A percentile compares a stretch with the other conserved stretches of the same genome.
Conservation (phyloP, 306 rosid genomes). For the Chamaecrista fasciculata region DNA sequence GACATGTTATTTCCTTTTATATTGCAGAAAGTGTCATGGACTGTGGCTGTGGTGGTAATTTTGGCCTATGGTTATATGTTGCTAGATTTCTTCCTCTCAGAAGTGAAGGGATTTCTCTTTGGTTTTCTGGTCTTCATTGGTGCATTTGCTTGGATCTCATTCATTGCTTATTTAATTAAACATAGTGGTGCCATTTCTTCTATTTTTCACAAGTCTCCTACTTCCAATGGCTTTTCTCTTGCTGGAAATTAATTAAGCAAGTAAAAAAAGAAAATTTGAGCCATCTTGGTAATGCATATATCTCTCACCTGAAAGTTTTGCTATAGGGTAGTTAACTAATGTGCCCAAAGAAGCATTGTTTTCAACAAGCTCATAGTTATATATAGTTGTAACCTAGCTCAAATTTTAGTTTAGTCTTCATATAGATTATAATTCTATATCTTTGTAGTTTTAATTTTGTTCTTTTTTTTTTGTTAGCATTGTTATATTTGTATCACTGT, state of each 20-base stretch:
- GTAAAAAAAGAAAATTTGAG: too few relatives aligned
- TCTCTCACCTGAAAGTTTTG: too few relatives aligned
- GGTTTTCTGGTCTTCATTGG: conserved; percentile 39
- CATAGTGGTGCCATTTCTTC: conserved; percentile 49
- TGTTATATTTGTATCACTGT: too few relatives aligned
- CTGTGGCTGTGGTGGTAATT: conserved; percentile 41
- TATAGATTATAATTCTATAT: too few relatives aligned
- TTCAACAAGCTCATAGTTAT: too few relatives aligned
- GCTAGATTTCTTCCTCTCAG: conserved; percentile 43
- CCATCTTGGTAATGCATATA: too few relatives aligned
- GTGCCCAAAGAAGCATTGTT: too few relatives aligned
- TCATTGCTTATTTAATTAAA: conserved; percentile 37
- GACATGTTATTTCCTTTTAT: conserved; percentile 6
- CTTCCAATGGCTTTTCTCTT: conserved; percentile 39
- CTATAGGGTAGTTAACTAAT: too few relatives aligned
- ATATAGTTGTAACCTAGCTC: too few relatives aligned
- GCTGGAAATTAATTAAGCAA: conserved; percentile 14
- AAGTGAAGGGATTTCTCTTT: conserved; percentile 41
- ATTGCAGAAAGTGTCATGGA: conserved; percentile 48
- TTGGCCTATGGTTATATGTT: conserved; percentile 47
- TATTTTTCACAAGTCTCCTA: conserved; percentile 28
- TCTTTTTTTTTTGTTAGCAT: too few relatives aligned
- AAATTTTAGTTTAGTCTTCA: too few relatives aligned
- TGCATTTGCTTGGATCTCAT: conserved; percentile 39
- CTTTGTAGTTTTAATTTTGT: too few relatives aligned